Base-by-base conservation (phyloP, 2,329 filamentous ascomycete genomes). In the Penicillium vulpinum region DNA sequence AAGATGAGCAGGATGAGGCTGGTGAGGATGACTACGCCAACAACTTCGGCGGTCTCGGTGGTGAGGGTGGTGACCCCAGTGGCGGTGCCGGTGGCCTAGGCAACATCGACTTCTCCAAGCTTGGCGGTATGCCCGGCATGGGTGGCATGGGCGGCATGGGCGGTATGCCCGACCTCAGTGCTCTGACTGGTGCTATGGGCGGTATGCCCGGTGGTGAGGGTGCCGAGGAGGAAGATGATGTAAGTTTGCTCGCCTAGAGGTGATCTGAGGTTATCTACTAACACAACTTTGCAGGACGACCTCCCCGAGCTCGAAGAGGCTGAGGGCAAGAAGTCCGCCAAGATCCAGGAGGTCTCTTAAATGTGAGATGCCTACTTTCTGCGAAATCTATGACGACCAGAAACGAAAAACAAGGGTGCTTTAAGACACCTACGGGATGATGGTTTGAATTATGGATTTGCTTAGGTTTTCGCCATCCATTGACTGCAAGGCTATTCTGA, bases 1-100 rank as follows among this genome's bases (percentile, higher is more conserved):
- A 97, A 85, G 92, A 99, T 74, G 94, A 99, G 85, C 94, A 99
- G 82, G 89, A 97, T 73, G 92, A 91, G 78, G 88, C 85, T 59
- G 81, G 85, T 47, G 91, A 95, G 64, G 92, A 96, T 55, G 92
- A 96, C 76, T 76, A 77, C 58, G 73, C 75, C 54, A 77, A 75
- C 69, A 75, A 77, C 63, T 76, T 79, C 66, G 88, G 84, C 63
- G 85, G 78, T 46, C 70, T 78, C 72, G 70, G 69, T 16, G 68
- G 65, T 36, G 57, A 63, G 29, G 67, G 60, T 18, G 63, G 58
- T 47, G 62, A 60, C 54, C 54, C 54, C 24, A 51, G 15, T 26
- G 53, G 31, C 21, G 53, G 52, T 36, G 53, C 47, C 13, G 67
- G 56, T 65, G 90, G 91, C 76, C 91, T 94, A 63, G 87, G 89